A percentile compares a stretch with the other conserved stretches of the same genome.
These are phyloP conservation scores for Yamadazyma dendronema DNA, from an alignment of 1,139 yeast genomes.

Conservation along the genomic window DNA sequence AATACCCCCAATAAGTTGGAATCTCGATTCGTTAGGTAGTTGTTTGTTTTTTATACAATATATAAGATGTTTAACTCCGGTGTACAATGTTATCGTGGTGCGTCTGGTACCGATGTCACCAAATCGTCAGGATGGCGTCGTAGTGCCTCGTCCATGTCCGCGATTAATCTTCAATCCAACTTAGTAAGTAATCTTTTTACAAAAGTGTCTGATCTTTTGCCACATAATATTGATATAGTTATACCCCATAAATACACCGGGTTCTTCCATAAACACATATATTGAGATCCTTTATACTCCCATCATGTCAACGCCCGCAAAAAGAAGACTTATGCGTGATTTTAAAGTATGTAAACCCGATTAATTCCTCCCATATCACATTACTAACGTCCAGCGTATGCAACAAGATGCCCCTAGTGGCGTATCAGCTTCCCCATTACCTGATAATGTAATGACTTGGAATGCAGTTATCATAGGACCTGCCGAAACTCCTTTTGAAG, in stretches of 20 bases:
- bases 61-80: background rate
- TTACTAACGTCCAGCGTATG: slow-evolving; percentile 57
- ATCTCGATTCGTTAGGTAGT: no score
- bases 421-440: slow-evolving; percentile 93
- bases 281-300: no score
- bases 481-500: slow-evolving; percentile 96
- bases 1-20: background rate
- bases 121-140: no score
- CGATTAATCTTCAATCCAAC: no score
- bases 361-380: no score
- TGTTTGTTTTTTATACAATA: background rate
- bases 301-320: slow-evolving; percentile 92
- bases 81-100: background rate
- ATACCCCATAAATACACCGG: no score
- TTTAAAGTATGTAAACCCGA: slow-evolving; percentile 60
- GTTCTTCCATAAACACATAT: no score
- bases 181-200: no score
- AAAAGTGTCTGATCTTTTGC: no score
- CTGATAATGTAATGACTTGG: slow-evolving; percentile 97
- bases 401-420: slow-evolving; percentile 99
- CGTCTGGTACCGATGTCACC: no score
- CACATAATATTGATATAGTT: no score
- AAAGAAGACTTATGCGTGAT: slow-evolving; percentile 98
- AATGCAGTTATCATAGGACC: slow-evolving; percentile 98
- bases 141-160: no score